Conservation (phyloP, 2,329 filamentous ascomycete genomes). For the Lasiodiplodia theobromae region DNA sequence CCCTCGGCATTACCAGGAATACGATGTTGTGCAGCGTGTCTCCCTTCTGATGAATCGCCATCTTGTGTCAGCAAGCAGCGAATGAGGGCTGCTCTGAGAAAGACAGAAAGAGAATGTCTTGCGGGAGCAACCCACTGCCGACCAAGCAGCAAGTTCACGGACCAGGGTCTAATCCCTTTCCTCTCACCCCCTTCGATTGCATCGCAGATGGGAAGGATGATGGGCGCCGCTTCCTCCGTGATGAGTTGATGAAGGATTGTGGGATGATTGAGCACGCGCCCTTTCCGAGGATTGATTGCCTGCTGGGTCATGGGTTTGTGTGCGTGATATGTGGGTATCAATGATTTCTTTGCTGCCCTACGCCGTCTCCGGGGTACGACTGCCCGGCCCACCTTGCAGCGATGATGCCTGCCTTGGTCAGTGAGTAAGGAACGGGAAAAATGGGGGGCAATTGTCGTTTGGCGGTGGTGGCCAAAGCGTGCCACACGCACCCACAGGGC, state of each 20-base stretch:
- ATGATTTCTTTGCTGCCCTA: background rate
- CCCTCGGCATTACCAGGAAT: background rate
- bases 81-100: background rate
- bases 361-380: background rate
- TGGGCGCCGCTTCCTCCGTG: background rate
- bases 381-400: background rate
- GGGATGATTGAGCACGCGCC: background rate
- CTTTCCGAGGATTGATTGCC: background rate
- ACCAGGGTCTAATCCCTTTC: background rate
- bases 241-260: background rate
- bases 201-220: background rate
- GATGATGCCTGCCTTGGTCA: background rate
- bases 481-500: background rate
- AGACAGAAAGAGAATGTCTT: background rate
- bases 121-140: background rate
- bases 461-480: conserved; percentile 11
- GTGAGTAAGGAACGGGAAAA: background rate
- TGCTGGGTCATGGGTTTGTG: conserved; percentile 1
- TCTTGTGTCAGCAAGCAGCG: background rate
- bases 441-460: background rate
- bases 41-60: background rate
- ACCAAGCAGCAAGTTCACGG: background rate
- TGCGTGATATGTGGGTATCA: background rate
- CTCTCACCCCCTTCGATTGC: background rate
- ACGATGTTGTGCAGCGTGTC: background rate